Base-by-base conservation (phyloP, 331 rosid species). In the Quercus phellos region DNA sequence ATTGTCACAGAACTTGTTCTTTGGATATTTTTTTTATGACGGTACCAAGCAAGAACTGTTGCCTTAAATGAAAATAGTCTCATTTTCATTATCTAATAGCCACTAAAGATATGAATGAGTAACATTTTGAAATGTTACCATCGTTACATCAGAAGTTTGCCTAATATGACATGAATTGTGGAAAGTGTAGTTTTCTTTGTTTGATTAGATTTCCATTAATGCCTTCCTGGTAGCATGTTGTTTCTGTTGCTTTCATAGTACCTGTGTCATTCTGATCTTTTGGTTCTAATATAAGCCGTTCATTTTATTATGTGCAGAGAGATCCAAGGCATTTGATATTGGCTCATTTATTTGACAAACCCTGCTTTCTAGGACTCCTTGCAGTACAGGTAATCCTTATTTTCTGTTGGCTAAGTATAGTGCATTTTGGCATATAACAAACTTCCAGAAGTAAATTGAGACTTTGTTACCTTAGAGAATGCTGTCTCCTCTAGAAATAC, bases 331-430 rank as follows among this genome's bases (percentile, higher is more conserved):
- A 94, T 81, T 80, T 90, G 34, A 8, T 87, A 70, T 81, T 94
- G 86, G 98, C 97, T 71, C 96, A 91, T 85, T 92, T 93, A 50
- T 93, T 91, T 35, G 98, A 93, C 84, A 93, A 93, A 74, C 98
- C 98, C 10, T 93, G 98, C 84, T 94, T 94, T 79, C 80, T 94
- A n/a, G 98, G 96, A 30, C 5, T 89, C 76, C 94, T 94, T 79
- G 97, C 98, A 22, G 85, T 92, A 19, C 86, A 94, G 94, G 98
- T 94, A 90, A 54, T 70, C 79, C 29, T 51, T 60, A 14, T 53
- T 51, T 68, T 74, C 11, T 7, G 4, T 74, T 76, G 34, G 38
- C 42, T 73, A 14, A 21, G 7, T 77, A 17, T 51, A 63, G 17
- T 24, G 26, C 29, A 22, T 24, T 59, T 21, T 11, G 34, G 34